Evolutionary conservation across 106 monocot genomes (phyloP), one percentile per base, ranked within the genome.

Genomic region (Dioscorea zingiberensis): DNA sequence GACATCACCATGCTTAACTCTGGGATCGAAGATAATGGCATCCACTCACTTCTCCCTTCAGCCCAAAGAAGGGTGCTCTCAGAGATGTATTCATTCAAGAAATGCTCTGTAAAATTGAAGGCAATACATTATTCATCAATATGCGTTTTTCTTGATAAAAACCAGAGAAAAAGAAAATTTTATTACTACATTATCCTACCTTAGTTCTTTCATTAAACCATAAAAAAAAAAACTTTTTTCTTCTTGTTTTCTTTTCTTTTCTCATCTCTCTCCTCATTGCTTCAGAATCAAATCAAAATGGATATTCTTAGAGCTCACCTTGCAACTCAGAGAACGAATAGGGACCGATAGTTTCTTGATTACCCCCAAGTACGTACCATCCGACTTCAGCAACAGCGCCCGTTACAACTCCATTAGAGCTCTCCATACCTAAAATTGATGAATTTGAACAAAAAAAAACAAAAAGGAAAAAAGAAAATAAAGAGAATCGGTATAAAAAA

Each of bases 11-110:
- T 45, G 28, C 53, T 64, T n/a, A 92, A 46, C 65, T 93, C 93
- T 11, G 84, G 80, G 47, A 98, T 79, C 14, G 82, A 79, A 29
- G 86, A 98, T 13, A 93, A 69, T 25, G 93, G 80, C 79, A 80
- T 51, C 98, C 98, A 98, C 7, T 93, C 89, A 54, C 63, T 82
- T 68, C 84, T 84, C 49, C 93, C 98, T 76, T 98, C 81, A 16
- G 78, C 58, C 98, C 98, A 98, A 29, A 93, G 54, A 4, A 89
- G 59, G 25, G 93, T 86, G 62, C 48, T 83, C 59, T 78, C 86
- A 19, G 60, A 63, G 22, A 98, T 77, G 71, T 88, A 86, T 47
- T 93, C 98, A 68, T 84, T 84, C 61, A 64, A 26, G 60, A 82
- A 82, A 81, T 98, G 89, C 46, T 84, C 97, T 98, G 83, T 53